phyloP scores from a whole-genome alignment of 306 rosid genomes.

The Psophocarpus tetragonolobus region DNA sequence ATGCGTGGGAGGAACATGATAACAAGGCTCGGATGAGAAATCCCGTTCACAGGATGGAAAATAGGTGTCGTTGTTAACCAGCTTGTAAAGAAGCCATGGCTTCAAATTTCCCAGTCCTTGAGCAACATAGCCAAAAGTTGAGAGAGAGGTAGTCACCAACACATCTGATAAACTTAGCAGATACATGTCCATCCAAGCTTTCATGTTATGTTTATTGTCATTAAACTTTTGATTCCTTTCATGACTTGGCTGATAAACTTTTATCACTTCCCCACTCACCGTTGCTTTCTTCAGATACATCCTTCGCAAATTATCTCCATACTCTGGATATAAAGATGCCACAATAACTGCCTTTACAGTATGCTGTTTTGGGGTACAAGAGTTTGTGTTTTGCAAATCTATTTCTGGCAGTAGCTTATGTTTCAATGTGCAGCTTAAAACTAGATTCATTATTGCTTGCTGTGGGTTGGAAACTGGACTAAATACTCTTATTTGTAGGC shows the following conservation, averaged over 20 bases:
- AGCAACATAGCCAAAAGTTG: slow-evolving; percentile 71
- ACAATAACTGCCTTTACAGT: slow-evolving; percentile 49
- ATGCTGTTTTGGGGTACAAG: neutral
- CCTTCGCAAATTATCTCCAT: slow-evolving; percentile 35
- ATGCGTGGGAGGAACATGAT: slow-evolving; percentile 50
- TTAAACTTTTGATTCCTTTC: slow-evolving; percentile 54
- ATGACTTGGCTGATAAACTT: slow-evolving; percentile 55
- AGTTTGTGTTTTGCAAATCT: neutral
- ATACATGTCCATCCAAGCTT: slow-evolving; percentile 64
- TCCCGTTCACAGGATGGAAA: slow-evolving; percentile 49
- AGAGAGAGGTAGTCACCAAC: slow-evolving; percentile 58
- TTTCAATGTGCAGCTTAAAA: slow-evolving; percentile 45
- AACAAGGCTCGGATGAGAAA: slow-evolving; percentile 63
- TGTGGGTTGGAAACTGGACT: neutral
- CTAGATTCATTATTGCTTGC: slow-evolving; percentile 40
- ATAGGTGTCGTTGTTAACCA: slow-evolving; percentile 18
- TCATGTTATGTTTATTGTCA: slow-evolving; percentile 51
- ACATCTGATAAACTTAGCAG: slow-evolving; percentile 54
- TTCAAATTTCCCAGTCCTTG: slow-evolving; percentile 57
- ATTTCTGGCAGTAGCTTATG: slow-evolving; percentile 48
- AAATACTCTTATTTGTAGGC: slow-evolving; percentile 40
- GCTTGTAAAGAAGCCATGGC: slow-evolving; percentile 56
- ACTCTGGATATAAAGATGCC: slow-evolving; percentile 50
- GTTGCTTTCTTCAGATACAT: slow-evolving; percentile 53
- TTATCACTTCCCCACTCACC: slow-evolving; percentile 44